These are phyloP conservation scores for Terfezia claveryi DNA, from an alignment of 495 filamentous ascomycete genomes.

Conservation along the genomic window DNA sequence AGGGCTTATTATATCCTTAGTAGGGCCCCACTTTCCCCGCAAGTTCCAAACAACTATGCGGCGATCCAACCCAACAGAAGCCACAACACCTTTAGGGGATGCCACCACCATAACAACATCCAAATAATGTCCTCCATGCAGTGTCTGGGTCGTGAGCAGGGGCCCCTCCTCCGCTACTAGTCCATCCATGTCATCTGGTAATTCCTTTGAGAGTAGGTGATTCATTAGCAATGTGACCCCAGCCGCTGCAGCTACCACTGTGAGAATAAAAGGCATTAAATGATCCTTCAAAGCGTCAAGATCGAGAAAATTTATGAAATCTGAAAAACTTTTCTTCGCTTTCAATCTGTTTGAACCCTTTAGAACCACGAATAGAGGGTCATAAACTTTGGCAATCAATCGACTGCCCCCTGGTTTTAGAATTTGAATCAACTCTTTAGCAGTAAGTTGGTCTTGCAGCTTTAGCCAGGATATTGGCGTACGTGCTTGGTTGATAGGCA, in stretches of 20 bases:
- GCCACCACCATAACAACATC: conserved; percentile 40
- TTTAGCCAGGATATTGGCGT: conserved; percentile 47
- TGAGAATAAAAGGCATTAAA: conserved; percentile 31
- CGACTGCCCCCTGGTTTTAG: conserved; percentile 42
- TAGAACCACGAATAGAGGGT: conserved; percentile 44
- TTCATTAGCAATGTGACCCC: conserved; percentile 42
- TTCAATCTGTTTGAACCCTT: conserved; percentile 36
- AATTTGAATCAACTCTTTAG: conserved; percentile 42
- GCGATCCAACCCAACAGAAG: conserved; percentile 44
- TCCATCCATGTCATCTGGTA: conserved; percentile 16
- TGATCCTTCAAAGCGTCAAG: conserved; percentile 37
- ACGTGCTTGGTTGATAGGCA: conserved; percentile 39
- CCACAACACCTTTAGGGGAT: conserved; percentile 34
- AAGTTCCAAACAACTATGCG: conserved; percentile 38
- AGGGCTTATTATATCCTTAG: conserved; percentile 15
- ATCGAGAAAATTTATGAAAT: conserved; percentile 18
- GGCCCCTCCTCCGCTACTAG: conserved; percentile 25
- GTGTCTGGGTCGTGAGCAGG: conserved; percentile 33
- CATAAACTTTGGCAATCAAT: conserved; percentile 43
- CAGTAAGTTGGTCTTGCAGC: conserved; percentile 52
- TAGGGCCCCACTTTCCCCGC: conserved; percentile 14
- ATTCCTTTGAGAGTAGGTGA: conserved; percentile 35
- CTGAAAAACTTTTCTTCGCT: conserved; percentile 9
- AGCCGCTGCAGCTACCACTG: conserved; percentile 31
- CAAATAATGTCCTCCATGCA: conserved; percentile 36